Evolutionary conservation across 2,329 filamentous ascomycete species (phyloP).

Genomic region (Aspergillus hiratsukae): DNA sequence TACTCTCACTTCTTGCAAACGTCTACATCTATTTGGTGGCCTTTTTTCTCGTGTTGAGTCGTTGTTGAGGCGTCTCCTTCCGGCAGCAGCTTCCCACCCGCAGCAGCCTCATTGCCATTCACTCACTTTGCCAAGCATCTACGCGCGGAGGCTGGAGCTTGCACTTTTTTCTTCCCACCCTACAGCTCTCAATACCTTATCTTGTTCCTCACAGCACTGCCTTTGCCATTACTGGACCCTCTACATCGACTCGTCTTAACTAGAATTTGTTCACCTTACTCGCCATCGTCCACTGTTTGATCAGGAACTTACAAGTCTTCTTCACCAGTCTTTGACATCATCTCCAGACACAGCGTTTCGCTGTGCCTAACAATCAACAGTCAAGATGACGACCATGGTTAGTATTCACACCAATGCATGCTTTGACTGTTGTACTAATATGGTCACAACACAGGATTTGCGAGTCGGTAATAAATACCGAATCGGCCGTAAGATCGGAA

Average conservation of each 20-base stretch:
- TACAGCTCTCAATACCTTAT: conserved; percentile 1
- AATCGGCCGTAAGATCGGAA: conserved; percentile 98
- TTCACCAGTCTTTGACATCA: conserved; percentile 9
- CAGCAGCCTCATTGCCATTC: conserved; percentile 5
- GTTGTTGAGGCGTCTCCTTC: neutral
- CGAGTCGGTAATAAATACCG: conserved; percentile 99
- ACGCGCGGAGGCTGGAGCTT: conserved; percentile 16
- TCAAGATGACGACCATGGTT: conserved; percentile 39
- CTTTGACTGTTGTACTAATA: neutral
- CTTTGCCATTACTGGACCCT: neutral
- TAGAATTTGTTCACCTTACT: neutral
- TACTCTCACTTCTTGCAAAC: neutral
- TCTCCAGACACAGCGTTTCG: conserved; percentile 22
- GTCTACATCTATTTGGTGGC: neutral
- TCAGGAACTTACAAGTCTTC: neutral
- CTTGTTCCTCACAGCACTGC: conserved; percentile 1
- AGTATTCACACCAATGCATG: conserved; percentile 10
- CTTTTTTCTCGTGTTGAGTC: neutral
- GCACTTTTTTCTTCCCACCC: neutral
- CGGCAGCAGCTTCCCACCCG: conserved; percentile 1
- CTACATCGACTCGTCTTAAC: neutral
- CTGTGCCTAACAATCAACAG: conserved; percentile 21
- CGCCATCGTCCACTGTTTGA: neutral
- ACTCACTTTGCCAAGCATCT: conserved; percentile 12
- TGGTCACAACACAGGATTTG: conserved; percentile 68